Evolutionary conservation across 78 protist genomes (phyloP).

Genomic region (Cavenderia fasciculata): DNA sequence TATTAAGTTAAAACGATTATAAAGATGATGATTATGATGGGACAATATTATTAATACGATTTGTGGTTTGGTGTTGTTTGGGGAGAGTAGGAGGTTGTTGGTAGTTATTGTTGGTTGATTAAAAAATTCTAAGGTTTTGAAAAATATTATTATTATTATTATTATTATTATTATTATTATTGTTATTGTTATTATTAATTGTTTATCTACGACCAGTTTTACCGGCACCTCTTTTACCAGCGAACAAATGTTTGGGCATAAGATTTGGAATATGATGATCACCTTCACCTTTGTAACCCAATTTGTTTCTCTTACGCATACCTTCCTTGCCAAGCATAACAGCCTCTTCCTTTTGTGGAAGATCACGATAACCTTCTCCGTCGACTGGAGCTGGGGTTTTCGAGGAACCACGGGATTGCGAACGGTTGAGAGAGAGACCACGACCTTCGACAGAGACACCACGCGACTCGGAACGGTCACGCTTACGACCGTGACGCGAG

Average conservation of each 20-base stretch:
- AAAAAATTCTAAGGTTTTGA: no score
- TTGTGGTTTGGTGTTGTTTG: no score
- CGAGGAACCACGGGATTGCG: slow-evolving; percentile 49
- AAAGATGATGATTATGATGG: no score
- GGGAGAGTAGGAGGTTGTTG: no score
- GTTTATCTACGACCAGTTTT: slow-evolving; percentile 91
- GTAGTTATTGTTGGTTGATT: no score
- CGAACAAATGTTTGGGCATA: slow-evolving; percentile 95
- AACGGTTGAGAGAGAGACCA: slow-evolving; percentile 39
- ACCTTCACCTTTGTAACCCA: slow-evolving; percentile 88
- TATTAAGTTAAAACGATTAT: no score
- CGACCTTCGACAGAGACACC: background rate
- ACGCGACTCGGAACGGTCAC: slow-evolving; percentile 39
- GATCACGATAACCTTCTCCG: slow-evolving; percentile 39
- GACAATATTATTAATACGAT: no score
- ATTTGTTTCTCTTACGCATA: slow-evolving; percentile 52
- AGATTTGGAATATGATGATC: slow-evolving; percentile 86
- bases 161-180: no score
- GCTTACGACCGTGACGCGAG: slow-evolving; percentile 31
- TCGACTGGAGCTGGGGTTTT: slow-evolving; percentile 46
- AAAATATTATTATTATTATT: no score
- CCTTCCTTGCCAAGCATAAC: background rate
- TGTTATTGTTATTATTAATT: no score
- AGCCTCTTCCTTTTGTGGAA: slow-evolving; percentile 18
- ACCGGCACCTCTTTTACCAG: slow-evolving; percentile 96